Conservation (phyloP, 1,284 basidiomycete species). For the Ceratobasidium theobromae region DNA sequence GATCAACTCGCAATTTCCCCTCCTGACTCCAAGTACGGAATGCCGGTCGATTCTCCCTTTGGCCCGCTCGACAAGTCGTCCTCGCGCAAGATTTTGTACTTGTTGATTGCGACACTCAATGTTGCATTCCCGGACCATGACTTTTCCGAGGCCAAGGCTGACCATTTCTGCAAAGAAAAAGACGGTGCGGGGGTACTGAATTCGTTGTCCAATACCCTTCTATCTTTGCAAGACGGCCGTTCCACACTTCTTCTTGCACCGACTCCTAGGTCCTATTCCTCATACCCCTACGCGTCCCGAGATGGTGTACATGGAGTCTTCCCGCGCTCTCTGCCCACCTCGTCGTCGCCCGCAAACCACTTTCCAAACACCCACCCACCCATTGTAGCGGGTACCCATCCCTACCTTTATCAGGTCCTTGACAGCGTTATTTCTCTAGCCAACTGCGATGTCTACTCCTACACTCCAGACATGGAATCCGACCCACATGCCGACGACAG, state of each 20-base stretch:
- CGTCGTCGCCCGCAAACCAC: slow-evolving; percentile 62
- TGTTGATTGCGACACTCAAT: slow-evolving; percentile 96
- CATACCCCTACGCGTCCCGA: slow-evolving; percentile 71
- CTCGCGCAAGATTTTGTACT: slow-evolving; percentile 85
- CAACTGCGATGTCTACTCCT: slow-evolving; percentile 96
- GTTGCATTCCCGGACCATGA: slow-evolving; percentile 97
- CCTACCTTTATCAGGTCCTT: slow-evolving; percentile 81
- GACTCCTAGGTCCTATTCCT: slow-evolving; percentile 72
- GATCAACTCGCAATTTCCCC: slow-evolving; percentile 37
- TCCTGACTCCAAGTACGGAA: slow-evolving; percentile 27
- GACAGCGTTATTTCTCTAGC: slow-evolving; percentile 88
- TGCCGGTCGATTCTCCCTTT: slow-evolving; percentile 41
- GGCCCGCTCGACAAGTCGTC: slow-evolving; percentile 49
- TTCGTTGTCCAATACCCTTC: slow-evolving; percentile 70
- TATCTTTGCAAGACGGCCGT: slow-evolving; percentile 46
- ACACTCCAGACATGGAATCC: slow-evolving; percentile 89
- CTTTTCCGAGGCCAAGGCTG: slow-evolving; percentile 89
- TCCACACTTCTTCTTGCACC: slow-evolving; percentile 46
- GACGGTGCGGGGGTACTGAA: slow-evolving; percentile 71
- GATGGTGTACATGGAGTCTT: slow-evolving; percentile 55
- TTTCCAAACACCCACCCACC: slow-evolving; percentile 61
- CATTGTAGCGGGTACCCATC: slow-evolving; percentile 60
- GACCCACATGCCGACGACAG: slow-evolving; percentile 86
- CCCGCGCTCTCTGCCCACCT: slow-evolving; percentile 67
- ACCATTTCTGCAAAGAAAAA: slow-evolving; percentile 86